Evolutionary conservation across 331 rosid species (phyloP), one percentile per base, ranked within the genome.

Genomic region (Quercus lobata): DNA sequence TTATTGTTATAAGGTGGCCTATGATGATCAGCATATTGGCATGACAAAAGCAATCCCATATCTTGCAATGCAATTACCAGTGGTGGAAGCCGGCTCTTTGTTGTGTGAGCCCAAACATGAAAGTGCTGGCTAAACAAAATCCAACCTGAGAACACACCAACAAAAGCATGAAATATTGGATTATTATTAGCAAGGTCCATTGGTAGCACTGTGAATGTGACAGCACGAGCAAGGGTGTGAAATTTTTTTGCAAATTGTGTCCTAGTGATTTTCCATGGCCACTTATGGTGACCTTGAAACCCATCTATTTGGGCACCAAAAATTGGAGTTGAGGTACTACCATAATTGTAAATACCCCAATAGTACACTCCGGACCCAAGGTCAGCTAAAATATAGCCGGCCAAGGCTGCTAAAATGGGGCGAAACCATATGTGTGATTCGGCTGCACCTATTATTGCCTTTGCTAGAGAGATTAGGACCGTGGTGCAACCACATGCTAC

Each of bases 231-330:
- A 4, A 95, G 79, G 1, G 96, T 84, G 9, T 90, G 92, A 22
- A 95, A 71, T 24, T 91, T 93, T 89, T 95, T 93, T 15, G 98
- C 94, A 75, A 95, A 91, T 53, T 95, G 92, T 15, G 97, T 96
- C 80, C 79, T 86, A 0, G 93, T 93, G 54, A 95, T 95, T 2
- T 92, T 91, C 97, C 98, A 91, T 6, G 99, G 99, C 89, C 87
- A 86, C 86, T 89, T 90, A 21, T 95, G 99, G 73, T 93, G 99
- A 5, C 99, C 97, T 87, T 93, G 98, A 16, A 95, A 95, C 0
- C 91, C 98, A 14, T 90, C 96, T 5, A 92, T 95, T 49, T 95
- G 98, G 12, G 84, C 10, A 7, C 99, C 99, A 46, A 95, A 83
- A 12, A 90, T 3, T 69, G 94, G 93, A 41, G 93, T 90, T 1